These are phyloP conservation scores for Colletotrichum tofieldiae DNA, from an alignment of 2,329 filamentous ascomycete genomes.

Conservation along the genomic window DNA sequence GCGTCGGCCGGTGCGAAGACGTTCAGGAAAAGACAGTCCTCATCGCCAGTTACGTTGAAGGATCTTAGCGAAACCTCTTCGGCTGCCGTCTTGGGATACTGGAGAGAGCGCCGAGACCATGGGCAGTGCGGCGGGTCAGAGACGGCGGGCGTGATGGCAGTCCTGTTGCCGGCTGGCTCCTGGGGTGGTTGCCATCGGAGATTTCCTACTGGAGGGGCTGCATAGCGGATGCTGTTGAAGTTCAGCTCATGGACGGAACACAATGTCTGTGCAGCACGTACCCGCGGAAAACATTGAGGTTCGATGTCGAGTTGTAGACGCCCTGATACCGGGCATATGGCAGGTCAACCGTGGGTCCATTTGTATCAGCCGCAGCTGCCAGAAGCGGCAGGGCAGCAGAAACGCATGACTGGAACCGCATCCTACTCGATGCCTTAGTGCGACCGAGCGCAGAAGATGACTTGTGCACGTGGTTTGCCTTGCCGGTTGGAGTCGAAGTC, in stretches of 20 bases:
- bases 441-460: no score
- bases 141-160: neutral
- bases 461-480: no score
- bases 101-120: slow-evolving; percentile 18
- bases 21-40: slow-evolving; percentile 13
- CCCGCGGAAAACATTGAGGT: slow-evolving; percentile 32
- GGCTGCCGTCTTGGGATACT: slow-evolving; percentile 13
- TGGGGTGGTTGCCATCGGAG: slow-evolving; percentile 29
- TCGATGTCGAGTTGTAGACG: slow-evolving; percentile 14
- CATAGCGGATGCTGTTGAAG: slow-evolving; percentile 23
- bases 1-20: slow-evolving; percentile 17
- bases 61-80: slow-evolving; percentile 9
- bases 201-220: slow-evolving; percentile 18
- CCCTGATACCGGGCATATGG: slow-evolving; percentile 24
- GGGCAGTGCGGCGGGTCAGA: slow-evolving; percentile 28
- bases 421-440: neutral
- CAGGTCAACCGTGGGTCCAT: slow-evolving; percentile 20
- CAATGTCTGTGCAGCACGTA: neutral
- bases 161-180: neutral
- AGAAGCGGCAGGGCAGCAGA: neutral
- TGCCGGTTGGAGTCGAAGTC: no score
- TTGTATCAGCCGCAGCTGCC: neutral
- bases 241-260: neutral
- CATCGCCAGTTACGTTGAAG: slow-evolving; percentile 5
- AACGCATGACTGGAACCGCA: neutral